Evolutionary conservation across 2,329 filamentous ascomycete species (phyloP).

Genomic region (Xylaria sp.): DNA sequence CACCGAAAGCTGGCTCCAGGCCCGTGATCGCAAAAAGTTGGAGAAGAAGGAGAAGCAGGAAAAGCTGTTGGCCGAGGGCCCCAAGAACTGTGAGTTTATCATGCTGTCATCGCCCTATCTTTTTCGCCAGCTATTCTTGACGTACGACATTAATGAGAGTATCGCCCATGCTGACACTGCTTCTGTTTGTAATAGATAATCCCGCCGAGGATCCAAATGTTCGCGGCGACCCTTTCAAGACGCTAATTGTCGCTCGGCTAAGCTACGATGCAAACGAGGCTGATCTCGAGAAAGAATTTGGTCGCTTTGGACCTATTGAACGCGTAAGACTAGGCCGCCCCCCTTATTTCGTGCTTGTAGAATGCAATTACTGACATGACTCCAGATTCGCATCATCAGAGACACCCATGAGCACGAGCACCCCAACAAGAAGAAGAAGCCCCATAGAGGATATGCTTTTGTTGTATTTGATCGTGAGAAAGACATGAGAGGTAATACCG

Average conservation of each 20-base stretch:
- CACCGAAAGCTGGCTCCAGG: slow-evolving; percentile 93
- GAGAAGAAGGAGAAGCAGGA: slow-evolving; percentile 80
- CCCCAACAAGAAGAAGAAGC: slow-evolving; percentile 81
- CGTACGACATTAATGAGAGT: not conserved
- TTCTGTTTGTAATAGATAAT: slow-evolving; percentile 67
- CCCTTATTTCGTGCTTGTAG: not conserved
- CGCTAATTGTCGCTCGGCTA: slow-evolving; percentile 88
- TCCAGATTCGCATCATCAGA: slow-evolving; percentile 85
- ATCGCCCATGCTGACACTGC: slow-evolving; percentile 3
- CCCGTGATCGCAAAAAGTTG: slow-evolving; percentile 81
- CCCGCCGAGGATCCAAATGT: slow-evolving; percentile 88
- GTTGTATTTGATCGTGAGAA: slow-evolving; percentile 97
- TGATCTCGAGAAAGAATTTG: slow-evolving; percentile 93
- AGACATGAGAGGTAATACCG: slow-evolving; percentile 95
- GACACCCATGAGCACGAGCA: slow-evolving; percentile 77
- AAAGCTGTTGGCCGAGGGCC: slow-evolving; percentile 70
- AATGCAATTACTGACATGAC: slow-evolving; percentile 28
- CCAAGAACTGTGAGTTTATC: slow-evolving; percentile 68
- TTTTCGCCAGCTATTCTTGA: not conserved
- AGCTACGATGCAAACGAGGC: slow-evolving; percentile 90
- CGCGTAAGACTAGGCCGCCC: slow-evolving; percentile 67
- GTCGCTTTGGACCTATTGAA: slow-evolving; percentile 92
- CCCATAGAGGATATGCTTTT: slow-evolving; percentile 92
- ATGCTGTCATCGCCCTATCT: not conserved
- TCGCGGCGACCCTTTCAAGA: slow-evolving; percentile 93